Conservation (phyloP, 495 filamentous ascomycete genomes). For the Tuber indicum region DNA sequence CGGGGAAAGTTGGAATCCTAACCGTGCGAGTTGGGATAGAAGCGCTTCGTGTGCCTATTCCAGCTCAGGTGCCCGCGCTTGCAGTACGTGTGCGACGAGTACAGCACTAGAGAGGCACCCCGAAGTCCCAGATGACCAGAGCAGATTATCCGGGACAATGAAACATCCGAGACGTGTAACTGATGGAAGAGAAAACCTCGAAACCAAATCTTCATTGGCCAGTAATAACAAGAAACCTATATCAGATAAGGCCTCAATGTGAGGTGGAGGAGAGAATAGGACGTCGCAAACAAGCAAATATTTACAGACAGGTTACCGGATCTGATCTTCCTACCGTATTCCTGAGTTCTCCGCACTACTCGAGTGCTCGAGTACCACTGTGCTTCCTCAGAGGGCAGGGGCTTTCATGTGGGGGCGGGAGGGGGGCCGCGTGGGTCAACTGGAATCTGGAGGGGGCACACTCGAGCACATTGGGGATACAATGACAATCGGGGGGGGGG, state of each 20-base stretch:
- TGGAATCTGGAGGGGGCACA: background rate
- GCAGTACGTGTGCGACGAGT: background rate
- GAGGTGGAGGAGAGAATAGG: no score
- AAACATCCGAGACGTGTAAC: no score
- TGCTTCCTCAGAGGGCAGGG: background rate
- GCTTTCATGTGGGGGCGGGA: background rate
- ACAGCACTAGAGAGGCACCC: background rate
- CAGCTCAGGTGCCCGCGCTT: background rate
- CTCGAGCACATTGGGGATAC: background rate
- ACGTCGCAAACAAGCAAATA: background rate
- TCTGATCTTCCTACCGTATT: no score
- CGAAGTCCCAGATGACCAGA: background rate
- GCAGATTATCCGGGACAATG: no score
- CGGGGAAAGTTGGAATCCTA: background rate
- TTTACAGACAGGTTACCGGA: background rate
- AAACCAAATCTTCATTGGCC: no score
- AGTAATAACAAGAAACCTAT: no score
- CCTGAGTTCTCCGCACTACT: no score
- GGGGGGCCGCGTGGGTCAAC: background rate
- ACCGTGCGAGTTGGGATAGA: background rate
- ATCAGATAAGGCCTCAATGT: background rate
- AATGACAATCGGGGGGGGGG: background rate
- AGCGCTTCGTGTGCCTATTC: background rate
- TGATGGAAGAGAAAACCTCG: no score
- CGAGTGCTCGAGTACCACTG: no score